These are phyloP conservation scores for Collariella sp. DNA, from an alignment of 495 filamentous ascomycete genomes.

Conservation along the genomic window DNA sequence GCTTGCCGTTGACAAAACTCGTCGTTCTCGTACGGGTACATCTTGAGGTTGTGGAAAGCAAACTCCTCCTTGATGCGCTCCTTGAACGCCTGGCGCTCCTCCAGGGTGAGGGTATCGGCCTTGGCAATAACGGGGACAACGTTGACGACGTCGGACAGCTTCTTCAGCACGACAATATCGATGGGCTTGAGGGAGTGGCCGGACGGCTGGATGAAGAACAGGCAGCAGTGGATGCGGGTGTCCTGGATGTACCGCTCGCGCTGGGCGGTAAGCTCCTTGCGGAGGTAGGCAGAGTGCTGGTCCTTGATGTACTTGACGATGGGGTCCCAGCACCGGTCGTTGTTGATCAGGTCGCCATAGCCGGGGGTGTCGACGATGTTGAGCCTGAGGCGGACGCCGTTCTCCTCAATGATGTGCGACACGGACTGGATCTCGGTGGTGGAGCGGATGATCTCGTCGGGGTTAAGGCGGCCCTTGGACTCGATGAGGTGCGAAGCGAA, in stretches of 20 bases:
- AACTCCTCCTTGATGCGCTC: slow-evolving; percentile 99
- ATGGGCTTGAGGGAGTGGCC: slow-evolving; percentile 97
- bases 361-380: slow-evolving; percentile 98
- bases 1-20: slow-evolving; percentile 97
- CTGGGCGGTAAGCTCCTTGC: slow-evolving; percentile 99
- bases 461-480: slow-evolving; percentile 87
- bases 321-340: slow-evolving; percentile 97
- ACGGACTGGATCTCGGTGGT: slow-evolving; percentile 98
- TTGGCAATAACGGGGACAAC: slow-evolving; percentile 99
- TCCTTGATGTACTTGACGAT: slow-evolving; percentile 99
- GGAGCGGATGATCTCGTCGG: slow-evolving; percentile 83
- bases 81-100: slow-evolving; percentile 94
- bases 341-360: slow-evolving; percentile 98
- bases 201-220: slow-evolving; percentile 99
- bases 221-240: slow-evolving; percentile 97
- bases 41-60: slow-evolving; percentile 97
- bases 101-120: slow-evolving; percentile 89
- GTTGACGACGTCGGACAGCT: slow-evolving; percentile 97
- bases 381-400: slow-evolving; percentile 91
- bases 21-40: slow-evolving; percentile 99
- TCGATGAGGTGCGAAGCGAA: slow-evolving; percentile 99
- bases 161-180: slow-evolving; percentile 98
- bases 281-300: slow-evolving; percentile 98
- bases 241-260: slow-evolving; percentile 98
- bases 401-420: slow-evolving; percentile 99